Conservation (phyloP, 1,284 basidiomycete species). For the Ceratobasidium sp. region DNA sequence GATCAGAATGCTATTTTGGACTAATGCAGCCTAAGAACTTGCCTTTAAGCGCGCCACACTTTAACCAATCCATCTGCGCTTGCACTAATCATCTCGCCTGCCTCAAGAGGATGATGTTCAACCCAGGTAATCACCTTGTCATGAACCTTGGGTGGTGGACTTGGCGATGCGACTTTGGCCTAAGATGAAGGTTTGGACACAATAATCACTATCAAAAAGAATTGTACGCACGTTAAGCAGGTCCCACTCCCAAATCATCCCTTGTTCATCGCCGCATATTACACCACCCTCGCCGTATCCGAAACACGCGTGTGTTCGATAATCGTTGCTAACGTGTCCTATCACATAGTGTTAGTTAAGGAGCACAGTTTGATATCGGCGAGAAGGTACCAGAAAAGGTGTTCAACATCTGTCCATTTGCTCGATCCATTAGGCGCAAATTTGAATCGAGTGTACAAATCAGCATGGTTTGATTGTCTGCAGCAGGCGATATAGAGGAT, state of each 20-base stretch:
- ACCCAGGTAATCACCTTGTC: conserved; percentile 91
- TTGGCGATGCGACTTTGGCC: conserved; percentile 63
- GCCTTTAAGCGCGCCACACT: conserved; percentile 67
- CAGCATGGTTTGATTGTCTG: conserved; percentile 82
- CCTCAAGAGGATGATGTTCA: conserved; percentile 86
- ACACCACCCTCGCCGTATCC: conserved; percentile 86
- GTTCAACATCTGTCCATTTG: conserved; percentile 88
- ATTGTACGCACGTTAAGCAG: conserved; percentile 79
- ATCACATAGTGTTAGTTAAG: conserved; percentile 49
- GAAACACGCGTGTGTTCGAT: conserved; percentile 87
- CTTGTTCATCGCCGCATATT: conserved; percentile 91
- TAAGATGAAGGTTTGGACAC: not conserved
- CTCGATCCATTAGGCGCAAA: conserved; percentile 86
- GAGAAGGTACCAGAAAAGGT: conserved; percentile 65
- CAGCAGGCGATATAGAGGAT: conserved; percentile 81
- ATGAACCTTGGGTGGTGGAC: conserved; percentile 80
- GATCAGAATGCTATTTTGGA: too few species aligned
- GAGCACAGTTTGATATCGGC: not conserved
- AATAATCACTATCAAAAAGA: conserved; percentile 25
- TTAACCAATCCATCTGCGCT: conserved; percentile 89
- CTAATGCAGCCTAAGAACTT: too few species aligned
- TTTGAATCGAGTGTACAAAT: conserved; percentile 87
- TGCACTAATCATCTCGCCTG: conserved; percentile 86
- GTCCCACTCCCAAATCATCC: conserved; percentile 92
- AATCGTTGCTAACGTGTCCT: conserved; percentile 80